Conservation (phyloP, 176 grass and related monocot species). For the Aechmea fasciata region DNA sequence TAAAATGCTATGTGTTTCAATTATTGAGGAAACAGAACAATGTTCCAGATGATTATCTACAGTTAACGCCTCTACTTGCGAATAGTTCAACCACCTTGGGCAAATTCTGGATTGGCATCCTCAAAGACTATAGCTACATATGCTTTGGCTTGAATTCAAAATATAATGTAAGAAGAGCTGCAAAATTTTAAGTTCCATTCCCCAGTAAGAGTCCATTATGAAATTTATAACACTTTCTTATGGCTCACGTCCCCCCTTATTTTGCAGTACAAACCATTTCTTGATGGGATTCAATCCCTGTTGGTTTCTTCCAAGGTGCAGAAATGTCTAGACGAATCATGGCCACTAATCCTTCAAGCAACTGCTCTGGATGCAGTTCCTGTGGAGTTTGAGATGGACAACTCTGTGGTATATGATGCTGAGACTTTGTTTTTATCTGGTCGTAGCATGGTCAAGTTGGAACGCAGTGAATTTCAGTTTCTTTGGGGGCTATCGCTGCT, state of each 20-base stretch:
- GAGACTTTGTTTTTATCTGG: slow-evolving; percentile 56
- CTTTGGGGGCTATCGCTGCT: slow-evolving; percentile 73
- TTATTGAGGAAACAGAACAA: slow-evolving; percentile 65
- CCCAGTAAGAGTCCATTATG: slow-evolving; percentile 5
- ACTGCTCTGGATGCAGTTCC: slow-evolving; percentile 62
- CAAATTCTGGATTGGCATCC: slow-evolving; percentile 78
- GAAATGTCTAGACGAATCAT: slow-evolving; percentile 71
- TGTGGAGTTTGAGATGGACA: slow-evolving; percentile 36
- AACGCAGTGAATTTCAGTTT: slow-evolving; percentile 61
- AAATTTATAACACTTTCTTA: slow-evolving; percentile 12
- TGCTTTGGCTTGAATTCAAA: slow-evolving; percentile 72
- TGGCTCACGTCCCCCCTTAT: not conserved
- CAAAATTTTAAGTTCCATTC: slow-evolving; percentile 14
- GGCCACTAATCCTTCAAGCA: slow-evolving; percentile 85
- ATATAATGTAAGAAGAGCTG: slow-evolving; percentile 50
- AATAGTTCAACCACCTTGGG: slow-evolving; percentile 59
- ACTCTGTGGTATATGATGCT: slow-evolving; percentile 28
- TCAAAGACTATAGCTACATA: slow-evolving; percentile 78
- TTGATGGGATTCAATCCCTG: slow-evolving; percentile 89
- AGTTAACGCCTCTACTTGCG: slow-evolving; percentile 64
- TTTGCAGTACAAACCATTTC: slow-evolving; percentile 81
- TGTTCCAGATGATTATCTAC: slow-evolving; percentile 70
- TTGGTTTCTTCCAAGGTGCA: slow-evolving; percentile 79
- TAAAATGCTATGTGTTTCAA: slow-evolving; percentile 81
- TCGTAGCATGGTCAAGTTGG: slow-evolving; percentile 66